These are phyloP conservation scores for Amphibolis antarctica DNA, from an alignment of 106 monocot genomes.

Conservation along the genomic window DNA sequence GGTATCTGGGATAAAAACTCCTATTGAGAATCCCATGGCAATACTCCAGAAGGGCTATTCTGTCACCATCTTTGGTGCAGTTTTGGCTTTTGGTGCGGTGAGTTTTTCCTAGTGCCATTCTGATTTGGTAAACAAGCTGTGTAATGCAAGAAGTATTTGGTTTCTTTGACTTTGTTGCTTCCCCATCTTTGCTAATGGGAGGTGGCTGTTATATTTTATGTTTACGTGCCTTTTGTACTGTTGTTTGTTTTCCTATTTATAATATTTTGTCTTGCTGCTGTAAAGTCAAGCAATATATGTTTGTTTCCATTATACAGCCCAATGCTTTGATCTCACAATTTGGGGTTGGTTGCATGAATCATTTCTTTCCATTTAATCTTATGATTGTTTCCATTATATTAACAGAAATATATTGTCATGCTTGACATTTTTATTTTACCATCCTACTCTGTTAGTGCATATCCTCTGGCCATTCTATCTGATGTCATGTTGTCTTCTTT, in stretches of 20 bases:
- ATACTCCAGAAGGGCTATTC: constrained; percentile 98
- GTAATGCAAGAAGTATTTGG: no score
- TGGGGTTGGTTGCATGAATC: no score
- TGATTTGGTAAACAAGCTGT: not conserved
- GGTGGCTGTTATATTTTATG: no score
- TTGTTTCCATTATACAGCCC: no score
- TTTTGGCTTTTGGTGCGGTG: constrained; percentile 85
- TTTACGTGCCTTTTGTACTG: no score
- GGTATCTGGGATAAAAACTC: constrained; percentile 42
- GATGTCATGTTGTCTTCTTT: not conserved
- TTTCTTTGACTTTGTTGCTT: no score
- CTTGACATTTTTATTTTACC: not conserved
- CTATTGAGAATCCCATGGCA: constrained; percentile 83
- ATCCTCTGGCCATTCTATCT: not conserved
- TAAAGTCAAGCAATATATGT: no score
- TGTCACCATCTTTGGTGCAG: constrained; percentile 72
- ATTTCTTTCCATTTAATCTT: no score
- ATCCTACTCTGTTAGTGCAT: not conserved
- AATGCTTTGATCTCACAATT: no score
- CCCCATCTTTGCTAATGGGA: no score
- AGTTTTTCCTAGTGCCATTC: constrained; percentile 16
- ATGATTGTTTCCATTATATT: not conserved
- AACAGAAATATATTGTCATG: not conserved
- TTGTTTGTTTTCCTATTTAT: no score
- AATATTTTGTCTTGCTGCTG: no score